Evolutionary conservation across 1,284 basidiomycete genomes (phyloP).

Genomic region (Fomitiporia mediterranea): DNA sequence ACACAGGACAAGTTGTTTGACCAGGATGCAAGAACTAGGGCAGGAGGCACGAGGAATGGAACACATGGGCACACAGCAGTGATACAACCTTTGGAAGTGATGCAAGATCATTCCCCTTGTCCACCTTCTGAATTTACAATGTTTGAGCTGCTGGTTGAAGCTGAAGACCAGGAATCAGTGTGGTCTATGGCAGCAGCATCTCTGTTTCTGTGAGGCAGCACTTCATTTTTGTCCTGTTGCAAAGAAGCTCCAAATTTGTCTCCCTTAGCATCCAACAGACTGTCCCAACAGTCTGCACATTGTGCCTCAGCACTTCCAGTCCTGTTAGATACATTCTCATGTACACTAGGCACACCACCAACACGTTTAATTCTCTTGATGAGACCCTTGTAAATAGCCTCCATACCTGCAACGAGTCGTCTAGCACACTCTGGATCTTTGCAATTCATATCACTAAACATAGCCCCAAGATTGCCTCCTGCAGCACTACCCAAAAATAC

Average conservation of each 20-base stretch:
- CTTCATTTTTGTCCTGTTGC: constrained; percentile 23
- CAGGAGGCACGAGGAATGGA: constrained; percentile 67
- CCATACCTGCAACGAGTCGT: no score
- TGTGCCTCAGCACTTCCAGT: constrained; percentile 39
- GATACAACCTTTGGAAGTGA: constrained; percentile 44
- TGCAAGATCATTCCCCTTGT: background rate
- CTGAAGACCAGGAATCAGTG: background rate
- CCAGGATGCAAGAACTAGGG: constrained; percentile 74
- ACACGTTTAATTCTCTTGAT: constrained; percentile 59
- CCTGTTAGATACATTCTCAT: constrained; percentile 32
- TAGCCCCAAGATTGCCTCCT: constrained; percentile 10
- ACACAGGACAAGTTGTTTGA: constrained; percentile 75
- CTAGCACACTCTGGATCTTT: constrained; percentile 64
- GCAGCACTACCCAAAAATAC: no score
- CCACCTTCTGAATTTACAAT: background rate
- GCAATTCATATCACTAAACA: constrained; percentile 35
- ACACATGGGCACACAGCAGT: constrained; percentile 73
- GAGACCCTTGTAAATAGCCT: constrained; percentile 59
- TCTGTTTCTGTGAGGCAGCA: constrained; percentile 19
- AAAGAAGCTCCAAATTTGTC: constrained; percentile 31
- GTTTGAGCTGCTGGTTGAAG: background rate
- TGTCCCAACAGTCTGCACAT: constrained; percentile 75
- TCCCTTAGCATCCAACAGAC: constrained; percentile 48
- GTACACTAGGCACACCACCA: constrained; percentile 38
- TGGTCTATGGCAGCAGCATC: constrained; percentile 20